Evolutionary conservation across 768 basidiomycete species (phyloP).

Genomic region (Kwoniella dendrophila): DNA sequence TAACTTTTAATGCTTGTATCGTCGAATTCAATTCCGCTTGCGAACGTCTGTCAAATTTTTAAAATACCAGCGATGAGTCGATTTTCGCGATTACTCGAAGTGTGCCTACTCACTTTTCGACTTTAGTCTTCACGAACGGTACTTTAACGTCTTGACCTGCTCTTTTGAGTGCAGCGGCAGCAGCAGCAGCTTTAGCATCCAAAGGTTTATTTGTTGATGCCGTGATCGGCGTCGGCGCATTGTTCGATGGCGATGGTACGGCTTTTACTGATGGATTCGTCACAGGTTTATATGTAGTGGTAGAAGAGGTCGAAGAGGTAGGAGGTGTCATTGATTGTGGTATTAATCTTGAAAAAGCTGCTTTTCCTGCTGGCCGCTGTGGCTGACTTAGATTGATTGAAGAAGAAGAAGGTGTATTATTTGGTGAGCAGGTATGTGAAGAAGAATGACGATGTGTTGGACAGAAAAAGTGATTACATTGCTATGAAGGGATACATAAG

Average conservation of each 20-base stretch:
- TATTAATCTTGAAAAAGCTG: constrained; percentile 24
- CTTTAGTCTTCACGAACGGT: constrained; percentile 49
- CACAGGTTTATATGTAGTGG: constrained; percentile 10
- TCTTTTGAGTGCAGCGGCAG: constrained; percentile 49
- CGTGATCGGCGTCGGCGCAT: background rate
- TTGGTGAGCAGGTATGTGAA: constrained; percentile 43
- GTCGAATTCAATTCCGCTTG: constrained; percentile 49
- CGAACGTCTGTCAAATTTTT: constrained; percentile 38
- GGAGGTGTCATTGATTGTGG: constrained; percentile 22
- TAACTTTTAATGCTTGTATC: constrained; percentile 46
- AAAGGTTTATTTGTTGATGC: constrained; percentile 17
- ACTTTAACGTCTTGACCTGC: constrained; percentile 52
- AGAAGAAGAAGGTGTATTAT: constrained; percentile 23
- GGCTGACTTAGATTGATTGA: constrained; percentile 23
- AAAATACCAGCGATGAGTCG: background rate
- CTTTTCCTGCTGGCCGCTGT: constrained; percentile 23
- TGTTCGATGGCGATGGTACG: constrained; percentile 9
- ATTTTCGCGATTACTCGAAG: background rate
- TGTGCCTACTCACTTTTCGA: constrained; percentile 48
- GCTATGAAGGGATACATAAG: constrained; percentile 15
- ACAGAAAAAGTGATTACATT: constrained; percentile 48
- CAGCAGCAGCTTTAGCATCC: constrained; percentile 52
- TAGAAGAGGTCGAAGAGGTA: constrained; percentile 3
- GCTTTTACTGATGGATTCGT: constrained; percentile 9
- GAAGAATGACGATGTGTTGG: constrained; percentile 51